Base-by-base conservation (phyloP, 176 grass and related monocot species). In the Zoysia japonica region DNA sequence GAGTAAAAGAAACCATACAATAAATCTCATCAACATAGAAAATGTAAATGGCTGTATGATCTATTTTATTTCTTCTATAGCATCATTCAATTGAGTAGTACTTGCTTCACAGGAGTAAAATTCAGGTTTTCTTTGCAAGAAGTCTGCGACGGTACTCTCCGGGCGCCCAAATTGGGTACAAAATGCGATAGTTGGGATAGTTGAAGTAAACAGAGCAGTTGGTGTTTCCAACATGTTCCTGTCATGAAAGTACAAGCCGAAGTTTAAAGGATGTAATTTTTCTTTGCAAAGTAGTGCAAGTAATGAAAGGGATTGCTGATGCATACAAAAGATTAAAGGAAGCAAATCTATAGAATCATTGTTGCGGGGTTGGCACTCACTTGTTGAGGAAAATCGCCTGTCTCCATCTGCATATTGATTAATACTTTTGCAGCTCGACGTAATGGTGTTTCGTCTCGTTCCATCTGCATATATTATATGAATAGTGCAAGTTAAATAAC, bases 141-240 rank as follows among this genome's bases (percentile, higher is more conserved):
- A 70, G 43, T 48, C 19, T 48, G n/a, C 44, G 67, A 1, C 2
- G 44, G 46, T 70, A 70, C n/a, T 70, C 45, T 2, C 45, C 67
- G 20, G 47, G 44, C 47, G 67, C 67, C 67, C 67, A 70, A 19
- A 70, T 0, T 11, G 67, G 45, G 9, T 12, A 70, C 45, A 70
- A 35, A 5, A 12, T 70, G 3, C 45, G 67, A 2, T 70, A 70
- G 67, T 70, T 70, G 17, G 67, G 67, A 40, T 70, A 48, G 67
- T 70, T 70, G 44, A 70, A 70, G 67, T 48, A 70, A 48, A 19
- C 67, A 28, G 67, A 70, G n/a, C n/a, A 70, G 9, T 66, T 66
- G 13, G 39, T 66, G 37, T 48, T 70, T 9, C 67, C 67, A 47
- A 70, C 45, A 35, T 70, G 67, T 70, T 70, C 67, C 67, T 70